phyloP scores from a whole-genome alignment of 2,329 filamentous ascomycete species.

The Phialophora expanda region DNA sequence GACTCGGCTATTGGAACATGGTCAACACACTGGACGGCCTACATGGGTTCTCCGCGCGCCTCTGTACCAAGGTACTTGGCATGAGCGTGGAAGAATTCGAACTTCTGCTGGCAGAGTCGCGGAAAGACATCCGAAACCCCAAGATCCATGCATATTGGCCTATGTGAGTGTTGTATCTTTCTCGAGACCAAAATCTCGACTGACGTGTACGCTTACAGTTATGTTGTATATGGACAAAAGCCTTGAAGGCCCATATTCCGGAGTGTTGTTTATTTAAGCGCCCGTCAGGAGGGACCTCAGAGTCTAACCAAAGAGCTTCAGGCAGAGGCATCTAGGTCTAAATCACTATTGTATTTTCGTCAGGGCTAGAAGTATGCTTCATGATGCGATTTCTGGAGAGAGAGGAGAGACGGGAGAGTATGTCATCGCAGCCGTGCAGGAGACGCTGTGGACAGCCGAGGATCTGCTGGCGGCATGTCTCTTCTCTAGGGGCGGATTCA shows the following conservation, averaged over 20 bases:
- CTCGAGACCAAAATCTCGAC: neutral
- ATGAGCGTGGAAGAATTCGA: slow-evolving; percentile 43
- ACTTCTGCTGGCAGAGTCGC: slow-evolving; percentile 46
- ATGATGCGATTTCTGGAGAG: no score
- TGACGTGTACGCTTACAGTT: neutral
- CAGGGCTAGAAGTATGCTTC: no score
- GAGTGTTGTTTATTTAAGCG: no score
- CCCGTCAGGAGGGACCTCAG: no score
- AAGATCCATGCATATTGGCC: slow-evolving; percentile 60
- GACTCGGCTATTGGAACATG: slow-evolving; percentile 39
- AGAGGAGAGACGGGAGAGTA: no score
- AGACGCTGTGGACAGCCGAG: no score
- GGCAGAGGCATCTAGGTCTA: no score
- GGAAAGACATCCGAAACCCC: slow-evolving; percentile 50
- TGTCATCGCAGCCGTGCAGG: no score
- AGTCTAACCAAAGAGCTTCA: no score
- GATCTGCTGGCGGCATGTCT: no score
- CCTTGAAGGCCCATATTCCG: neutral
- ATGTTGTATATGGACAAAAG: neutral
- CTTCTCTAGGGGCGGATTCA: no score
- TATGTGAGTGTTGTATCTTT: slow-evolving; percentile 22
- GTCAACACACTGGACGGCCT: slow-evolving; percentile 7
- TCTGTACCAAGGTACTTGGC: slow-evolving; percentile 11
- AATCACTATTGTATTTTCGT: no score
- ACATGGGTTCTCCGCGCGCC: neutral